These are phyloP conservation scores for Vittaforma corneae DNA, from an alignment of 371 early-diverging fungal genomes.

Conservation along the genomic window DNA sequence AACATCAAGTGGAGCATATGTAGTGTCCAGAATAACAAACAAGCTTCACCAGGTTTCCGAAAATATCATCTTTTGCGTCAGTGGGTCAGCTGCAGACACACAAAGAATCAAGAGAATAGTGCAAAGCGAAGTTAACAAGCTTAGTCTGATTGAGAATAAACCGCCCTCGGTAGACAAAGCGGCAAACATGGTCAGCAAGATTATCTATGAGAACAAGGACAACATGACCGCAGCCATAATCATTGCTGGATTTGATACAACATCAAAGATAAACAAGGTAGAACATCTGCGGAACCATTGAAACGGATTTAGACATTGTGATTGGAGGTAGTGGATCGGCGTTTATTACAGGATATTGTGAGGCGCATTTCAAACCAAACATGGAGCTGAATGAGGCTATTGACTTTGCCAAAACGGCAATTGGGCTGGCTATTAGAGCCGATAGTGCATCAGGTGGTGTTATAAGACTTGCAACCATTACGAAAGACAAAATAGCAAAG, in stretches of 20 bases:
- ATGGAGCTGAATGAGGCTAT: slow-evolving; percentile 81
- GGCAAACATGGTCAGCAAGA: slow-evolving; percentile 76
- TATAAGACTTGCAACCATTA: slow-evolving; percentile 85
- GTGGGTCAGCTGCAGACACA: slow-evolving; percentile 94
- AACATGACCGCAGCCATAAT: slow-evolving; percentile 84
- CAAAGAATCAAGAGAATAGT: slow-evolving; percentile 90
- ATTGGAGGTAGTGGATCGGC: slow-evolving; percentile 91
- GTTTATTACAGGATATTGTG: slow-evolving; percentile 93
- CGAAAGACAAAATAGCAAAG: slow-evolving; percentile 74
- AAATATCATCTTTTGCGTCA: slow-evolving; percentile 84
- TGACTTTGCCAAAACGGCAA: slow-evolving; percentile 80
- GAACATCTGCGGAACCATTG: slow-evolving; percentile 84
- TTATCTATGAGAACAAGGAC: slow-evolving; percentile 78
- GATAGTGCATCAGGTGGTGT: slow-evolving; percentile 96
- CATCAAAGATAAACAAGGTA: slow-evolving; percentile 70
- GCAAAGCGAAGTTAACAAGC: slow-evolving; percentile 65
- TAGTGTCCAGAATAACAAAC: slow-evolving; percentile 79
- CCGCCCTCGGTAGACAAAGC: slow-evolving; percentile 72
- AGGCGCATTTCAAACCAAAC: slow-evolving; percentile 68
- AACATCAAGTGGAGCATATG: slow-evolving; percentile 84
- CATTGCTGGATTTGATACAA: slow-evolving; percentile 91
- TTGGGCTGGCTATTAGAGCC: slow-evolving; percentile 83
- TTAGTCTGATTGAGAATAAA: slow-evolving; percentile 67
- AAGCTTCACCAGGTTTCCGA: slow-evolving; percentile 92
- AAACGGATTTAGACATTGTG: slow-evolving; percentile 77